These are phyloP conservation scores for Sonneratia caseolaris DNA, from an alignment of 345 rosid genomes.

Conservation along the genomic window DNA sequence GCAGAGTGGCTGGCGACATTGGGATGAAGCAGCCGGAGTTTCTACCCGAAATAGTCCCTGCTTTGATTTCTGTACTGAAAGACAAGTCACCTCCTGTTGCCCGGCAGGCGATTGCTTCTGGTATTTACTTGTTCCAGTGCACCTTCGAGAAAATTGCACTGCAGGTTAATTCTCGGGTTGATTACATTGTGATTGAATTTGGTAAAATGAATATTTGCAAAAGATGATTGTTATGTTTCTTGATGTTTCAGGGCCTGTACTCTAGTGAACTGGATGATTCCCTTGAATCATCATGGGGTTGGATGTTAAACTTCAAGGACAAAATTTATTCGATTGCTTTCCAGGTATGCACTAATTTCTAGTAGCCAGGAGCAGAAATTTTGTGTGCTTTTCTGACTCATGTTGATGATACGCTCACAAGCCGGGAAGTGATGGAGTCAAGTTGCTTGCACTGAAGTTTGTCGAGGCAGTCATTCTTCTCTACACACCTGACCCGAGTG, in stretches of 20 bases:
- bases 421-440: constrained; percentile 77
- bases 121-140: constrained; percentile 48
- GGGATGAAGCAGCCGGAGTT: constrained; percentile 64
- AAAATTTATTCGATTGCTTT: constrained; percentile 65
- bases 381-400: constrained; percentile 22
- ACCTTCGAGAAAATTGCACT: constrained; percentile 52
- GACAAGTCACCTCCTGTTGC: constrained; percentile 84
- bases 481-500: constrained; percentile 74
- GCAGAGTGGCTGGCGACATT: constrained; percentile 76
- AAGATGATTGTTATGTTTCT: constrained; percentile 7
- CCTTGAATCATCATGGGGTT: constrained; percentile 69
- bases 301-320: constrained; percentile 81
- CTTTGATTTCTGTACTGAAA: constrained; percentile 51
- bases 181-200: neutral
- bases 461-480: constrained; percentile 83
- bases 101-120: constrained; percentile 70
- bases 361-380: constrained; percentile 6
- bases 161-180: constrained; percentile 37
- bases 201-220: neutral
- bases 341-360: constrained; percentile 35
- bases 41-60: constrained; percentile 66
- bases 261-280: constrained; percentile 53
- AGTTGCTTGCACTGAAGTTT: constrained; percentile 71
- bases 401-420: constrained; percentile 21
- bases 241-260: constrained; percentile 53